Evolutionary conservation across 306 rosid species (phyloP).

Genomic region (Parietaria judaica): DNA sequence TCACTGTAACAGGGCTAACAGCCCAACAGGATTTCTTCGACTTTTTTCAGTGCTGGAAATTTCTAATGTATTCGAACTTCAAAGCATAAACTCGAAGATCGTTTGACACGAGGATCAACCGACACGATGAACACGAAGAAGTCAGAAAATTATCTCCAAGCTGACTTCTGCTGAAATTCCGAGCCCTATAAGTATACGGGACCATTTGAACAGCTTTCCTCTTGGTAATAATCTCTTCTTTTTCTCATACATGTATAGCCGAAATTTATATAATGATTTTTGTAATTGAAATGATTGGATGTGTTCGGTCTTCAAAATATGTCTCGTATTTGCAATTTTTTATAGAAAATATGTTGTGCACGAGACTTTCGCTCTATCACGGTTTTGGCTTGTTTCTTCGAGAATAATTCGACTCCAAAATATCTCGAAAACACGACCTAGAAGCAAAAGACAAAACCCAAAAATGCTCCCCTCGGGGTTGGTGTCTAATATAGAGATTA

Average conservation of each 20-base stretch:
- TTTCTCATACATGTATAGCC: conserved; percentile 4
- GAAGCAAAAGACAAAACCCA: too few relatives aligned
- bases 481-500: too few relatives aligned
- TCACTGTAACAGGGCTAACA: too few relatives aligned
- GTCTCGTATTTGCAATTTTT: neutral
- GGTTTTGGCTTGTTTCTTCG: neutral
- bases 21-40: too few relatives aligned
- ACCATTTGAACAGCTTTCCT: neutral
- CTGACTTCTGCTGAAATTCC: neutral
- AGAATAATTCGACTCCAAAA: neutral
- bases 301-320: neutral
- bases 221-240: neutral
- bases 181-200: neutral
- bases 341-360: neutral
- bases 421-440: neutral
- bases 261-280: neutral
- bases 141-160: too few relatives aligned
- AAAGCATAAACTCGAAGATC: too few relatives aligned
- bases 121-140: too few relatives aligned
- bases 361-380: neutral
- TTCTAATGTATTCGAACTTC: too few relatives aligned
- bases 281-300: neutral
- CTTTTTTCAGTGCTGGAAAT: too few relatives aligned
- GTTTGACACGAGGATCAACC: too few relatives aligned
- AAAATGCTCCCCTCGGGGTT: too few relatives aligned